These are phyloP conservation scores for Pestalotiopsis sp. DNA, from an alignment of 2,329 filamentous ascomycete genomes.

Conservation along the genomic window DNA sequence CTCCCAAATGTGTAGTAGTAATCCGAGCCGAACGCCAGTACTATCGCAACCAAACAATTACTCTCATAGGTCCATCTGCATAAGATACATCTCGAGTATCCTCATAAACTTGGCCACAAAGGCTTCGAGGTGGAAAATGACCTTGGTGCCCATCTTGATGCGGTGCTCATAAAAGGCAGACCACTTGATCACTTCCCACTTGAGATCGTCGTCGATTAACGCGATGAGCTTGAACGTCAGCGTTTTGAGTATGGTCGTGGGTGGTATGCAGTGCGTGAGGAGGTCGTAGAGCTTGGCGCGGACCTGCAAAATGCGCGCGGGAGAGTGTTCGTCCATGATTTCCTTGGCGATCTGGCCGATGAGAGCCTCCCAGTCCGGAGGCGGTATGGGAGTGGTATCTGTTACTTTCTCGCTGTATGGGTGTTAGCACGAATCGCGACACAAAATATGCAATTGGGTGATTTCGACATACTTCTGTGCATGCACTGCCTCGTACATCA, in stretches of 20 bases:
- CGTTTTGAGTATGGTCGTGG: slow-evolving; percentile 91
- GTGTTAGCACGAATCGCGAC: background rate
- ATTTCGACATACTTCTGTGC: slow-evolving; percentile 81
- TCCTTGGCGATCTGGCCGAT: slow-evolving; percentile 89
- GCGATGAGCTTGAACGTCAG: slow-evolving; percentile 91
- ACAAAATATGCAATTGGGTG: background rate
- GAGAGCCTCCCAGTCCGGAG: slow-evolving; percentile 94
- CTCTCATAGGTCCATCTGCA: slow-evolving; percentile 78
- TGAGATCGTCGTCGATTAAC: slow-evolving; percentile 85
- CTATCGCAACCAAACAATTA: background rate
- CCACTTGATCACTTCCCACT: slow-evolving; percentile 93
- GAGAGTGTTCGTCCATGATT: slow-evolving; percentile 92
- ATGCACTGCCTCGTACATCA: slow-evolving; percentile 98
- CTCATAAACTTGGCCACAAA: slow-evolving; percentile 99
- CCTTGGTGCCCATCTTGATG: slow-evolving; percentile 88
- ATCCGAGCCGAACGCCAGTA: slow-evolving; percentile 2
- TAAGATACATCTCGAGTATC: slow-evolving; percentile 85
- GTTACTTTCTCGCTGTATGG: slow-evolving; percentile 78
- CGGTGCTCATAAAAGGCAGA: slow-evolving; percentile 96
- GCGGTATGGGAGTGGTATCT: slow-evolving; percentile 86
- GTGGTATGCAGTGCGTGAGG: slow-evolving; percentile 93
- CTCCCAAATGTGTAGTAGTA: too few species aligned
- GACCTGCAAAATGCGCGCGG: slow-evolving; percentile 82
- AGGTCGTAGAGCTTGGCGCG: slow-evolving; percentile 96
- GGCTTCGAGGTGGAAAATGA: slow-evolving; percentile 96